A percentile compares a stretch with the other conserved stretches of the same genome.
Evolutionary conservation across 805 yeast genomes (phyloP).

Genomic region (Scheffersomyces amazonensis): DNA sequence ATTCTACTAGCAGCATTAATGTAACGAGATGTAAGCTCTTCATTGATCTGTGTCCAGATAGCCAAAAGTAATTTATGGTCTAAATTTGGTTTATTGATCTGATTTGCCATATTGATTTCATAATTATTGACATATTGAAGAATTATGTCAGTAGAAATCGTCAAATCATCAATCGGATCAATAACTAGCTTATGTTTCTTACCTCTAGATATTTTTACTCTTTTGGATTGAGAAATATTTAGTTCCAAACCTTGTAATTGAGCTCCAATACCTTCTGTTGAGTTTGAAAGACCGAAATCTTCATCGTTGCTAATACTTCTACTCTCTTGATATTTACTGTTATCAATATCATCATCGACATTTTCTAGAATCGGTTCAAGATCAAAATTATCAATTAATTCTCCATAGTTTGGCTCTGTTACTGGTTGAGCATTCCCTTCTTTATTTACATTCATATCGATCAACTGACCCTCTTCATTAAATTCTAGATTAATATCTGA

Average conservation of each 20-base stretch:
- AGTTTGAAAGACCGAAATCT: not conserved
- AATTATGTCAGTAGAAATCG: not conserved
- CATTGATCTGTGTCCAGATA: not conserved
- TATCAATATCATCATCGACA: not conserved
- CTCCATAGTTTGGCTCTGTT: no score
- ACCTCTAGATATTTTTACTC: not conserved
- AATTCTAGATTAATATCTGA: constrained; percentile 1
- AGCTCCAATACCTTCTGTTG: not conserved
- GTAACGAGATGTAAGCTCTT: not conserved
- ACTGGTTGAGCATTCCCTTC: no score
- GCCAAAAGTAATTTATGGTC: not conserved
- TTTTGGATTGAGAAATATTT: not conserved
- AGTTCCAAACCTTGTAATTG: not conserved
- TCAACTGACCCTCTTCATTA: constrained; percentile 2
- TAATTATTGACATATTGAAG: not conserved
- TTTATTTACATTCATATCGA: no score
- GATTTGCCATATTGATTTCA: not conserved
- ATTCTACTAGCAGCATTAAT: not conserved
- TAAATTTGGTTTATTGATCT: not conserved
- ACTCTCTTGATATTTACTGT: not conserved
- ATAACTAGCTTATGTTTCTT: not conserved
- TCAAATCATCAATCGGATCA: not conserved
- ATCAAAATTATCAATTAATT: no score
- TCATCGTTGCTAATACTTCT: constrained; percentile 3
- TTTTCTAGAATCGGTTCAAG: not conserved